Conservation (phyloP, 306 rosid species). For the Citrullus mucosospermus region DNA sequence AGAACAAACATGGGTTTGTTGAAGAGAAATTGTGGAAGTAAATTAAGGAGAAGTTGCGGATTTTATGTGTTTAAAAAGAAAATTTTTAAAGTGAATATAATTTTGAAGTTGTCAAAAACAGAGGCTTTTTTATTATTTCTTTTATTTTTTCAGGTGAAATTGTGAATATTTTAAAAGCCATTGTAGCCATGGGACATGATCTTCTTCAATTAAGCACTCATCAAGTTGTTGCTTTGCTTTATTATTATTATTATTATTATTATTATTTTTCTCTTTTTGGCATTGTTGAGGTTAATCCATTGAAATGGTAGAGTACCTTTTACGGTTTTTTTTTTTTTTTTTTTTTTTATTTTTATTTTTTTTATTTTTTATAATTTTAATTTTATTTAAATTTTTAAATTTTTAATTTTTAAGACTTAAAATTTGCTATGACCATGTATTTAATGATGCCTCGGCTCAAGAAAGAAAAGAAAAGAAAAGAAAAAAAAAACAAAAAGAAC, state of each 20-base stretch:
- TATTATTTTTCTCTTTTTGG: not conserved
- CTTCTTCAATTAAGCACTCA: not conserved
- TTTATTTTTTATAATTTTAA: too few species aligned
- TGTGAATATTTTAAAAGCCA: not conserved
- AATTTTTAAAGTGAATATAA: not conserved
- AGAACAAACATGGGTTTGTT: not conserved
- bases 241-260: not conserved
- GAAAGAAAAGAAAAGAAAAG: not conserved
- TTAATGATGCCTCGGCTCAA: not conserved
- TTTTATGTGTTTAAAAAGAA: not conserved
- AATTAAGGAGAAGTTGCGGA: not conserved
- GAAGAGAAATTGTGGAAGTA: constrained; percentile 1
- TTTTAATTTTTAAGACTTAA: too few species aligned
- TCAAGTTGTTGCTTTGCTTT: not conserved
- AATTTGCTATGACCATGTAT: not conserved
- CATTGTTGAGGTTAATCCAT: not conserved
- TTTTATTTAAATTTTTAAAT: too few species aligned
- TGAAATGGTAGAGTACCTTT: not conserved
- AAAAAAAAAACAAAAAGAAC: not conserved
- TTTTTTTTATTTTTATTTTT: too few species aligned
- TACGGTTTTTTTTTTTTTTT: not conserved
- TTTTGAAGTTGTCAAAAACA: not conserved
- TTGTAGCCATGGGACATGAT: not conserved
- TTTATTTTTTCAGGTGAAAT: not conserved
- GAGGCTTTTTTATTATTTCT: not conserved